phyloP scores from a whole-genome alignment of 169 alveolate species.

The Cryptosporidium meleagridis region DNA sequence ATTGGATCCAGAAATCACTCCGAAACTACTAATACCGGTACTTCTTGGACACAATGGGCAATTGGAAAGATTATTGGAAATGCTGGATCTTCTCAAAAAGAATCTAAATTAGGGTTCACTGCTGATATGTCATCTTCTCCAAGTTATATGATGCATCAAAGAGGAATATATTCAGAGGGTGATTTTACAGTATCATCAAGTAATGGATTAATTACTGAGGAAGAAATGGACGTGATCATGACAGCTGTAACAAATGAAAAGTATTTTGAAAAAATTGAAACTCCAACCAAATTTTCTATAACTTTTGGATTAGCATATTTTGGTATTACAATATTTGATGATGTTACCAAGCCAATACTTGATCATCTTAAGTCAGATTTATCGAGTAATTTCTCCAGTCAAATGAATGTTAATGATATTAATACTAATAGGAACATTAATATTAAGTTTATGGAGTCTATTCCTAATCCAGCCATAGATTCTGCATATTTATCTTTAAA shows the following conservation, averaged over 20 bases:
- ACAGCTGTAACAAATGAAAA: slow-evolving; percentile 73
- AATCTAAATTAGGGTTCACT: too few species aligned
- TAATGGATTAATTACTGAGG: slow-evolving; percentile 59
- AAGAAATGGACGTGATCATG: slow-evolving; percentile 71
- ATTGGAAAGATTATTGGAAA: slow-evolving; percentile 39
- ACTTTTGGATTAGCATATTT: slow-evolving; percentile 68
- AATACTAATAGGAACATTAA: slow-evolving; percentile 22
- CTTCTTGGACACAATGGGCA: slow-evolving; percentile 75
- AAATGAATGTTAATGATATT: slow-evolving; percentile 14
- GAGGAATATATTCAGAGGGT: slow-evolving; percentile 18
- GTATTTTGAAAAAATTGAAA: slow-evolving; percentile 67
- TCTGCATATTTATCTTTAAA: slow-evolving; percentile 16
- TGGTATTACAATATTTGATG: slow-evolving; percentile 67
- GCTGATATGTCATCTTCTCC: slow-evolving; percentile 20
- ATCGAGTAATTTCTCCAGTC: background rate
- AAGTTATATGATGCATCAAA: slow-evolving; percentile 52
- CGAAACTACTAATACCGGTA: background rate
- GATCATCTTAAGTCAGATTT: background rate
- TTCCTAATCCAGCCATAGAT: slow-evolving; percentile 46
- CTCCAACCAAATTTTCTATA: slow-evolving; percentile 66
- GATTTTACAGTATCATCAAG: slow-evolving; percentile 49
- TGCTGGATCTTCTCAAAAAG: background rate
- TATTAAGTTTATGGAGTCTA: slow-evolving; percentile 37
- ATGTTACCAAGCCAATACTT: slow-evolving; percentile 45
- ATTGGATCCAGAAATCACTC: background rate